phyloP scores from a whole-genome alignment of 176 grass and related monocot species.

The Rhipidocladum racemiflorum region DNA sequence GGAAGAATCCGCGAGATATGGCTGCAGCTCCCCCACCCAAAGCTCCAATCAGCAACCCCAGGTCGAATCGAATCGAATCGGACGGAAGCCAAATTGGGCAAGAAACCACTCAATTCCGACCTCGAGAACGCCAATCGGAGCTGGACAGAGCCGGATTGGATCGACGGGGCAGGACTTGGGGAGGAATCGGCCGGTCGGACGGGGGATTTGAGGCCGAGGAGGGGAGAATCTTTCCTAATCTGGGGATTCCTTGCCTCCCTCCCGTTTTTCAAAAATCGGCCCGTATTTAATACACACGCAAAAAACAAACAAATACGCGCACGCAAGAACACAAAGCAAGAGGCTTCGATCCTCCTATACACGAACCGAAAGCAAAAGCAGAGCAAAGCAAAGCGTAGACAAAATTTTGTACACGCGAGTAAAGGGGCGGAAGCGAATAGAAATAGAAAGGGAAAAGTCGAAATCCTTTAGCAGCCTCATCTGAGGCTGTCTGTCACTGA shows the following conservation, averaged over 20 bases:
- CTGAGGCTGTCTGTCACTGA: background rate
- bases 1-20: background rate
- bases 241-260: background rate
- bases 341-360: background rate
- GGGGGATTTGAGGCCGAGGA: background rate
- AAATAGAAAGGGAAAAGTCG: background rate
- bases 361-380: background rate
- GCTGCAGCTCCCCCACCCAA: background rate
- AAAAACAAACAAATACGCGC: no score
- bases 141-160: background rate
- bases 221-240: background rate
- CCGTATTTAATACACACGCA: background rate
- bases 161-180: background rate
- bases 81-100: background rate
- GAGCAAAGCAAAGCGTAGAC: background rate
- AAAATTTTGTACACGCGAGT: background rate
- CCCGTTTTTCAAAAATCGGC: background rate
- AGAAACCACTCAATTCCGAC: background rate
- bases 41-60: background rate
- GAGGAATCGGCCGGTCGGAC: background rate
- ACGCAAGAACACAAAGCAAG: background rate
- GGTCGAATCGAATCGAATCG: constrained; percentile 8
- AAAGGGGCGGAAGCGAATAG: background rate
- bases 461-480: background rate
- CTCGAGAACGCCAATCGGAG: background rate